Conservation (phyloP, 495 filamentous ascomycete genomes). For the Xylaria grammica region DNA sequence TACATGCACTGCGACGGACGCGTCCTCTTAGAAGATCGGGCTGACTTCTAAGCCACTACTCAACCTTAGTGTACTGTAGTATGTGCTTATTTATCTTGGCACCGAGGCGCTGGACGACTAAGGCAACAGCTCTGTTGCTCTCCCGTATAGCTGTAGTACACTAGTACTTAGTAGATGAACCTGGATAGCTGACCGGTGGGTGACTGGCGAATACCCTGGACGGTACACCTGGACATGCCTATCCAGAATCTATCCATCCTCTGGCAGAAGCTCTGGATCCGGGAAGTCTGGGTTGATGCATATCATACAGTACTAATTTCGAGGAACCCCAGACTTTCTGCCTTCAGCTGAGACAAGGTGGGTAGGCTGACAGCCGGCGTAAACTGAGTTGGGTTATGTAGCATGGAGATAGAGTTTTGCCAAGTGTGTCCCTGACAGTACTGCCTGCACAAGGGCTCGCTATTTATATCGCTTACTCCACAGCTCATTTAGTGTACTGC, state of each 20-base stretch:
- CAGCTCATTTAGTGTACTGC: neutral
- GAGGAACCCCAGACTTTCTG: neutral
- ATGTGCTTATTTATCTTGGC: slow-evolving; percentile 12
- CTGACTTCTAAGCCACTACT: neutral
- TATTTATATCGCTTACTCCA: slow-evolving; percentile 17
- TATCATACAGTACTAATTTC: neutral
- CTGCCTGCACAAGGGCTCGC: neutral
- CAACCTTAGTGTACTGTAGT: neutral
- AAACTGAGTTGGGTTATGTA: neutral
- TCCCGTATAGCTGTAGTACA: neutral
- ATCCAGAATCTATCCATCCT: no score
- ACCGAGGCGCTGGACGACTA: neutral
- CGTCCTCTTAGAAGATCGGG: neutral
- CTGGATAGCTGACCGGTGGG: no score
- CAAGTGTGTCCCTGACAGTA: neutral
- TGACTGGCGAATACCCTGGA: no score
- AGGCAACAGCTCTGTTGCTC: neutral
- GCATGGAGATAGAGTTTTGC: slow-evolving; percentile 1
- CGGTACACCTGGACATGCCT: no score
- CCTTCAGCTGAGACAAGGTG: slow-evolving; percentile 10
- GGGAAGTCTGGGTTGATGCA: no score
- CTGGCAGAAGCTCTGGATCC: no score
- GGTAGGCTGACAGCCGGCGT: neutral
- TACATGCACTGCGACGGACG: slow-evolving; percentile 7
- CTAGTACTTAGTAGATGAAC: neutral